phyloP scores from a whole-genome alignment of 2,329 filamentous ascomycete genomes.

The Teratosphaeria gauchensis region DNA sequence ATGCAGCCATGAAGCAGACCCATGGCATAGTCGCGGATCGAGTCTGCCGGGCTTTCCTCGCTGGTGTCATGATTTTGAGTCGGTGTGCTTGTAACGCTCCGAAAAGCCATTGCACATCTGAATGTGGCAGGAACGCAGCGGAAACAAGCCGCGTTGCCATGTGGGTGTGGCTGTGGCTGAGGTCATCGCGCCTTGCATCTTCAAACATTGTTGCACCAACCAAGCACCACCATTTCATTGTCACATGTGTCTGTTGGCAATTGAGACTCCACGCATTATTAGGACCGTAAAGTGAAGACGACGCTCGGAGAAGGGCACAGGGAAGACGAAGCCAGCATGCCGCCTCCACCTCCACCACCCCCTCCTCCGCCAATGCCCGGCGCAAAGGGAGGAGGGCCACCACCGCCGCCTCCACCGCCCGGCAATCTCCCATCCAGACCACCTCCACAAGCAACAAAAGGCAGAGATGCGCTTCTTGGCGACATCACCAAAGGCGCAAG shows the following conservation, averaged over 20 bases:
- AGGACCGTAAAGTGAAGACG: too few relatives aligned
- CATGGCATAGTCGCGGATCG: too few relatives aligned
- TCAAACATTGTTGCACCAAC: background rate
- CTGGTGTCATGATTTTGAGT: background rate
- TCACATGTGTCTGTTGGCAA: too few relatives aligned
- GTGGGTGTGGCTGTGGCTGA: background rate
- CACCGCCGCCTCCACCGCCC: slow-evolving; percentile 56
- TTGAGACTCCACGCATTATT: too few relatives aligned
- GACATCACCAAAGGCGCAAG: slow-evolving; percentile 76
- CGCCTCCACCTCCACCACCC: slow-evolving; percentile 61
- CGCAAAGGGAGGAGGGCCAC: slow-evolving; percentile 39
- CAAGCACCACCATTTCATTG: background rate
- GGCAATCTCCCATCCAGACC: slow-evolving; percentile 47
- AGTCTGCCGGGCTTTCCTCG: too few relatives aligned
- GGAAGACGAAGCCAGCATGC: slow-evolving; percentile 6
- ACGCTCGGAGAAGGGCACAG: too few relatives aligned
- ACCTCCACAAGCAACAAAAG: slow-evolving; percentile 44
- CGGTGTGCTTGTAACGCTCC: background rate
- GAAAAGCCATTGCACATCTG: too few relatives aligned
- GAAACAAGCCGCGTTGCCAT: background rate
- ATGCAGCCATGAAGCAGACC: too few relatives aligned
- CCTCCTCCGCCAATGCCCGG: slow-evolving; percentile 51
- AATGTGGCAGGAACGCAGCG: background rate
- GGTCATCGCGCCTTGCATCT: background rate
- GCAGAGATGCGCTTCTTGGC: slow-evolving; percentile 67